These are phyloP conservation scores for Amanita muscaria DNA, from an alignment of 768 basidiomycete genomes.

Conservation along the genomic window DNA sequence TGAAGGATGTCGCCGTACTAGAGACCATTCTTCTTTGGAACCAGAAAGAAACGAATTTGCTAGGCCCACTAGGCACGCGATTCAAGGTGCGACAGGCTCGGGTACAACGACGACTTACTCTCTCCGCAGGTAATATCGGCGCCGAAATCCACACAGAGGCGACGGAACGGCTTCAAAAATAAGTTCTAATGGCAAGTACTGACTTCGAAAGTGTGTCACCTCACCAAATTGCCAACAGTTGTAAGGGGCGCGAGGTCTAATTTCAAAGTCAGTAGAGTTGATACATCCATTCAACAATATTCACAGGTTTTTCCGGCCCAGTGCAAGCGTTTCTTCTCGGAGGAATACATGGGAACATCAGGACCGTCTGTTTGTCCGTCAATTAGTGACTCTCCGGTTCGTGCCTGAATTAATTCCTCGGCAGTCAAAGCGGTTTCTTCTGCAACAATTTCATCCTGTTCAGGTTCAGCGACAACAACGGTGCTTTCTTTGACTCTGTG, in stretches of 20 bases:
- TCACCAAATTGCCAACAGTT: conserved; percentile 89
- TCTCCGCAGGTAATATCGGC: conserved; percentile 95
- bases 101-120: conserved; percentile 37
- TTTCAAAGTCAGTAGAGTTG: no score
- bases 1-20: conserved; percentile 81
- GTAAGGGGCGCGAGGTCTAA: conserved; percentile 62
- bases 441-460: conserved; percentile 26
- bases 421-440: conserved; percentile 9
- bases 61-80: conserved; percentile 64
- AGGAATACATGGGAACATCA: conserved; percentile 61
- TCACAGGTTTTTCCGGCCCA: conserved; percentile 85
- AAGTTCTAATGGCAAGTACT: background rate
- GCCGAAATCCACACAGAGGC: conserved; percentile 78
- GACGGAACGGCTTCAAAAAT: conserved; percentile 71
- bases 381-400: conserved; percentile 24
- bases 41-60: conserved; percentile 82
- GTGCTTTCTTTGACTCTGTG: conserved; percentile 18
- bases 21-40: conserved; percentile 91
- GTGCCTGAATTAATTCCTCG: conserved; percentile 22
- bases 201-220: conserved; percentile 14
- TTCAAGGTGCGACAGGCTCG: conserved; percentile 1
- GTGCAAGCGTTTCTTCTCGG: conserved; percentile 80
- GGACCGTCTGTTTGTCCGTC: conserved; percentile 42
- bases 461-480: conserved; percentile 29
- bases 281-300: no score